Percentiles rank a stretch among this genome's conserved stretches.
Conservation (phyloP, 805 yeast genomes). For the Suhomyces tanzawaensis region DNA sequence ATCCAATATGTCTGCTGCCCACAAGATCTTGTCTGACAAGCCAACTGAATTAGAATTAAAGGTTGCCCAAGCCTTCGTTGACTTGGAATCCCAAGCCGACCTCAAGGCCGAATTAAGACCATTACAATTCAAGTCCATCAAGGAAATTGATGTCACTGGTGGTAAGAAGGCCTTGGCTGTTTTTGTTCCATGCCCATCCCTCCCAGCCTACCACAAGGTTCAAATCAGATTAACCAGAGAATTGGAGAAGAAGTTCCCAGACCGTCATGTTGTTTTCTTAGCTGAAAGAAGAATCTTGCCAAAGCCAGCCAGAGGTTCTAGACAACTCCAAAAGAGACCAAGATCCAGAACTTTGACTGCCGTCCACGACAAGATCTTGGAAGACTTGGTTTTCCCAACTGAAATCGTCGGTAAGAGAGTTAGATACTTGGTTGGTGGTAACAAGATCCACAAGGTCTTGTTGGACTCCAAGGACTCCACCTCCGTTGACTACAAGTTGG, state of each 20-base stretch:
- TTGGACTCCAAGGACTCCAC: conserved; percentile 97
- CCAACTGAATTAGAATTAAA: conserved; percentile 99
- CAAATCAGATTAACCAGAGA: conserved; percentile 98
- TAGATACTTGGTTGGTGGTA: conserved; percentile 98
- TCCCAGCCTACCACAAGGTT: conserved; percentile 91
- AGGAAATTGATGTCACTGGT: conserved; percentile 96
- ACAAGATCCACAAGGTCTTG: conserved; percentile 96
- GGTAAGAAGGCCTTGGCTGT: conserved; percentile 98
- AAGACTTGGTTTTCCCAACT: conserved; percentile 99
- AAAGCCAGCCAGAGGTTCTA: conserved; percentile 95
- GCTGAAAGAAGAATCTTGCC: conserved; percentile 99
- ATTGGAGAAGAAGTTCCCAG: conserved; percentile 99
- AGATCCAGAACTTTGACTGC: conserved; percentile 99
- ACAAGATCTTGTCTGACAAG: conserved; percentile 90
- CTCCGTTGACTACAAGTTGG: conserved; percentile 97
- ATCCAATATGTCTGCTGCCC: conserved; percentile 86
- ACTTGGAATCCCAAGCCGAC: conserved; percentile 95
- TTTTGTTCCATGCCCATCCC: conserved; percentile 96
- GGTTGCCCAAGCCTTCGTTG: conserved; percentile 97
- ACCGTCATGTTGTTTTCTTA: conserved; percentile 97
- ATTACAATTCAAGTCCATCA: conserved; percentile 96
- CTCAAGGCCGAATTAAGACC: conserved; percentile 98
- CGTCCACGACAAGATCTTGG: conserved; percentile 97
- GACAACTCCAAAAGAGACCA: conserved; percentile 98
- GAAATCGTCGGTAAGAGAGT: conserved; percentile 99